phyloP scores from a whole-genome alignment of 202 grass and related monocot species.

The Elaeis oleifera region DNA sequence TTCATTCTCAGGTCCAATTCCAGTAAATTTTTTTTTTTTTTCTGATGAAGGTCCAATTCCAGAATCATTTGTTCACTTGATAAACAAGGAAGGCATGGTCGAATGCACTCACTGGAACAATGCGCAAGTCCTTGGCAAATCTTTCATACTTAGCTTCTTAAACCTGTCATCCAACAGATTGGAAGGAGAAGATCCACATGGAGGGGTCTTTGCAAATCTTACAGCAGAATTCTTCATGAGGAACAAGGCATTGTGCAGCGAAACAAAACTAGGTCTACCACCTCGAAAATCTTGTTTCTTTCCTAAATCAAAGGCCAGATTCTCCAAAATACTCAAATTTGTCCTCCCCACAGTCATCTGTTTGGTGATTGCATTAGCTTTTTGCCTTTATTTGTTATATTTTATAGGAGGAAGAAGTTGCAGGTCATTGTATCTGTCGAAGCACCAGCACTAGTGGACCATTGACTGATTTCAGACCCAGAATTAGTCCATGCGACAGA shows the following conservation, averaged over 20 bases:
- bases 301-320: conserved; percentile 11
- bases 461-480: conserved; percentile 37
- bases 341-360: conserved; percentile 25
- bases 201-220: conserved; percentile 44
- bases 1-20: conserved; percentile 40
- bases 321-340: conserved; percentile 20
- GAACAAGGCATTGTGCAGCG: conserved; percentile 39
- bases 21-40: not conserved
- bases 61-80: conserved; percentile 28
- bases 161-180: conserved; percentile 55
- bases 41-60: conserved; percentile 29
- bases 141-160: conserved; percentile 34
- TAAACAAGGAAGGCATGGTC: conserved; percentile 32
- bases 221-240: conserved; percentile 39
- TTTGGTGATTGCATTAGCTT: conserved; percentile 10
- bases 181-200: conserved; percentile 37
- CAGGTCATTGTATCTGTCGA: too few species aligned
- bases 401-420: too few species aligned
- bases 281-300: conserved; percentile 12
- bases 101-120: conserved; percentile 29
- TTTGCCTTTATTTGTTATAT: too few species aligned
- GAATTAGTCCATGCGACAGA: conserved; percentile 46
- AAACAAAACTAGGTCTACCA: conserved; percentile 24
- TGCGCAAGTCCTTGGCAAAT: conserved; percentile 36
- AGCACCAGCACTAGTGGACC: conserved; percentile 5